These are phyloP conservation scores for Nakazawaea wickerhamii DNA, from an alignment of 805 yeast species.

Conservation along the genomic window DNA sequence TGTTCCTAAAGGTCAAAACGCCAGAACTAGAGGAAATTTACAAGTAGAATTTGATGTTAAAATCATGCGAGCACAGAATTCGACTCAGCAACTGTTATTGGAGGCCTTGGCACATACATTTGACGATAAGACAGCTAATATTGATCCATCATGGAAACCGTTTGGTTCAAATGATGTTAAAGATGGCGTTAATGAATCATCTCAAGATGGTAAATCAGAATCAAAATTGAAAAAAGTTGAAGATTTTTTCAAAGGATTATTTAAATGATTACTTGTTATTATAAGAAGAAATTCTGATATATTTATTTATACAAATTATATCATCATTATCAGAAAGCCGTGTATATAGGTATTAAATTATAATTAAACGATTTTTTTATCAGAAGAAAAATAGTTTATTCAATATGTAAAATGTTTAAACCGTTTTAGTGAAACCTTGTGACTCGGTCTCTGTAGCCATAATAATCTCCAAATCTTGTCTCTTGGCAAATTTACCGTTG, in stretches of 20 bases:
- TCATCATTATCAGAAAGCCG: not conserved
- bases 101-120: slow-evolving; percentile 94
- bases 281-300: slow-evolving; percentile 18
- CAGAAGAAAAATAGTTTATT: no score
- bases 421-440: slow-evolving; percentile 24
- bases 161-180: slow-evolving; percentile 21
- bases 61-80: slow-evolving; percentile 68
- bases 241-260: slow-evolving; percentile 51
- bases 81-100: slow-evolving; percentile 80
- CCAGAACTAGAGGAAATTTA: slow-evolving; percentile 67
- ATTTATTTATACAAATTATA: slow-evolving; percentile 26
- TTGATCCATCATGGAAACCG: slow-evolving; percentile 44
- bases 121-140: slow-evolving; percentile 72
- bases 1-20: slow-evolving; percentile 51
- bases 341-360: not conserved
- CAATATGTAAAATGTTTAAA: slow-evolving; percentile 46
- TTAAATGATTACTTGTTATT: slow-evolving; percentile 38
- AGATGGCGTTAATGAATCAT: slow-evolving; percentile 1
- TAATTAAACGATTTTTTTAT: no score
- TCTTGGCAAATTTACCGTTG: slow-evolving; percentile 6
- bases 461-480: slow-evolving; percentile 9
- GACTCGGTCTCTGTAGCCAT: slow-evolving; percentile 3
- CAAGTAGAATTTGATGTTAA: slow-evolving; percentile 67
- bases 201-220: slow-evolving; percentile 18
- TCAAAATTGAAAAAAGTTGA: slow-evolving; percentile 52